These are phyloP conservation scores for Clitopilus passeckerianus DNA, from an alignment of 768 basidiomycete genomes.

Conservation along the genomic window DNA sequence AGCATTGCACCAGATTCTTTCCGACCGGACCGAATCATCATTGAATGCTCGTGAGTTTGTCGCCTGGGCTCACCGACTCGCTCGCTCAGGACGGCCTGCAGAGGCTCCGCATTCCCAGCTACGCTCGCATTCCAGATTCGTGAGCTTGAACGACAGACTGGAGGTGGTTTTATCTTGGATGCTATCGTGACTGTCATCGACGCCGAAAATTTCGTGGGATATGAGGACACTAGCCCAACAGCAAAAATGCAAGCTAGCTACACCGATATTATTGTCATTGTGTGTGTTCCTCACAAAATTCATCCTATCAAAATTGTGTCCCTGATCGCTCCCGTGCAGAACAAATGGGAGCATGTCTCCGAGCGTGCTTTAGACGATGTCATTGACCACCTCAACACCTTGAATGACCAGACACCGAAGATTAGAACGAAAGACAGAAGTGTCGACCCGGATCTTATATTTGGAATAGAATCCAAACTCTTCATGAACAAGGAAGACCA, in stretches of 20 bases:
- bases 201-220: constrained; percentile 88
- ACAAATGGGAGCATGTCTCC: constrained; percentile 86
- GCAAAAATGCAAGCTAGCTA: constrained; percentile 96
- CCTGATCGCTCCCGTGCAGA: constrained; percentile 35
- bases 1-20: constrained; percentile 55
- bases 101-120: constrained; percentile 93
- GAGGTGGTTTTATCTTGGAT: constrained; percentile 75
- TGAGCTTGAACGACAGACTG: constrained; percentile 76
- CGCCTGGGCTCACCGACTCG: not conserved
- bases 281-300: constrained; percentile 26
- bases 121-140: constrained; percentile 94
- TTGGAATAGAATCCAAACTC: constrained; percentile 86
- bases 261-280: constrained; percentile 85
- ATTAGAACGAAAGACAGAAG: constrained; percentile 59
- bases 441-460: constrained; percentile 75
- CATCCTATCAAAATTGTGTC: not conserved
- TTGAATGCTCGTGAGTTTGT: constrained; percentile 81
- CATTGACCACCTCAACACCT: constrained; percentile 80
- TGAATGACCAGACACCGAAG: constrained; percentile 90
- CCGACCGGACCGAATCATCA: constrained; percentile 86
- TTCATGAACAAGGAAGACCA: constrained; percentile 34
- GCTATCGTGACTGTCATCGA: constrained; percentile 90
- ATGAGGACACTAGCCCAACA: constrained; percentile 89
- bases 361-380: constrained; percentile 79
- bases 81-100: constrained; percentile 19